Evolutionary conservation across 2,329 filamentous ascomycete species (phyloP), one percentile per base, ranked within the genome.

Genomic region (Cercospora zeae-maydis): DNA sequence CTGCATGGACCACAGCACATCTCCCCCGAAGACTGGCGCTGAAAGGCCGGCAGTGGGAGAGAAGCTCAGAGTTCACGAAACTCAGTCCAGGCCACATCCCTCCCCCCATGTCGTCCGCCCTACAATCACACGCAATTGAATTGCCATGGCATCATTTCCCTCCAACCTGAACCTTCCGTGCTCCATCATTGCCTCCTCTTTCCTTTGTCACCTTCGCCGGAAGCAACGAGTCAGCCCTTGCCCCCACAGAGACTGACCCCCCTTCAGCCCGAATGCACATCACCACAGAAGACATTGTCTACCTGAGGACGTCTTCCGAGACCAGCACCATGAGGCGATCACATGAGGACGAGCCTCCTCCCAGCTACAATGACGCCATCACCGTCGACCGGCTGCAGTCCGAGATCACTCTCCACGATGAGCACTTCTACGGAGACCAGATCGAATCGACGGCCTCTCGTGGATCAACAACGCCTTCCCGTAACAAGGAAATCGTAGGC

Each of bases 311-410:
- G 19, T 65, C 63, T 36, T 59, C 58, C 31, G 57, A 58, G 34
- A 55, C 21, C 37, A 53, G 39, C 30, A 49, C 14, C 59, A 62
- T 58, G 24, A 63, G 63, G 66, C 63, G 42, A 21, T 24, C 45
- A 24, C 30, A 45, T 10, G 31, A 54, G n/a, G 34, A 57, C 13
- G 47, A 52, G 24, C 36, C 49, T 27, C 65, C 62, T 16, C 65
- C 65, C 3, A 63, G 62, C 37, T 66, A 66, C 53, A 39, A 58
- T 52, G 62, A 64, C 54, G 59, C 64, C 21, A 55, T 61, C 5
- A 51, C 54, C n/a, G 45, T 59, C 30, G 45, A 61, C 49, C 36
- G 54, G 27, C 52, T 63, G 11, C 53, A 61, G 11, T 54, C 54
- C 13, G 61, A 60, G 24, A 52, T 49, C 39, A 31, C 34, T 1